phyloP scores from a whole-genome alignment of 768 basidiomycete genomes.

The Fibroporia radiculosa region DNA sequence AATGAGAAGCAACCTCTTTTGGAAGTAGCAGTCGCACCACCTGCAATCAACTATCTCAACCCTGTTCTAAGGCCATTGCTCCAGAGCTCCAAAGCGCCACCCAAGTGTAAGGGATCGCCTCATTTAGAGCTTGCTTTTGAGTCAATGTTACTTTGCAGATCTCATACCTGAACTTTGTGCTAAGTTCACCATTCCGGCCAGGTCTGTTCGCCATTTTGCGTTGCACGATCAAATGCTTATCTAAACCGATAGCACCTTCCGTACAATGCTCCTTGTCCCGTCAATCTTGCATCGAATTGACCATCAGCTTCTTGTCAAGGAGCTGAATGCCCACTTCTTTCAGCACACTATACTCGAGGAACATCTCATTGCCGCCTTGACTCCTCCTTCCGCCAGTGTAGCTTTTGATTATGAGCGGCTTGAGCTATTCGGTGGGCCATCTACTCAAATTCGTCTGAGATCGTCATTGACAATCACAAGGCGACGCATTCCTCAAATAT shows the following conservation, averaged over 20 bases:
- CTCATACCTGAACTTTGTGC: constrained; percentile 79
- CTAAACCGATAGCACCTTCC: constrained; percentile 41
- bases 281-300: constrained; percentile 69
- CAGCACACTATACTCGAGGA: constrained; percentile 52
- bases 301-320: constrained; percentile 66
- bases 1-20: constrained; percentile 65
- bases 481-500: constrained; percentile 82
- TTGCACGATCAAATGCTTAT: background rate
- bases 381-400: constrained; percentile 58
- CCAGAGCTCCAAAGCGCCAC: constrained; percentile 30
- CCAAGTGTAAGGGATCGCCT: constrained; percentile 71
- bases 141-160: constrained; percentile 34
- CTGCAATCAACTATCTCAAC: constrained; percentile 49
- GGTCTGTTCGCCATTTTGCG: constrained; percentile 30
- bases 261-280: constrained; percentile 64
- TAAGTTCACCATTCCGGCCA: constrained; percentile 65
- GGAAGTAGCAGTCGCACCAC: constrained; percentile 50
- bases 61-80: constrained; percentile 38
- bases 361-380: constrained; percentile 57
- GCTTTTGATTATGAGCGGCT: constrained; percentile 80
- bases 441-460: background rate
- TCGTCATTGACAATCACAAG: constrained; percentile 26
- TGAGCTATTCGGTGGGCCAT: constrained; percentile 61
- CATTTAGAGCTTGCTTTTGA: constrained; percentile 13
- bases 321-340: constrained; percentile 68